These are phyloP conservation scores for Globisporangium middletonii DNA, from an alignment of 352 stramenopile species.

Conservation along the genomic window DNA sequence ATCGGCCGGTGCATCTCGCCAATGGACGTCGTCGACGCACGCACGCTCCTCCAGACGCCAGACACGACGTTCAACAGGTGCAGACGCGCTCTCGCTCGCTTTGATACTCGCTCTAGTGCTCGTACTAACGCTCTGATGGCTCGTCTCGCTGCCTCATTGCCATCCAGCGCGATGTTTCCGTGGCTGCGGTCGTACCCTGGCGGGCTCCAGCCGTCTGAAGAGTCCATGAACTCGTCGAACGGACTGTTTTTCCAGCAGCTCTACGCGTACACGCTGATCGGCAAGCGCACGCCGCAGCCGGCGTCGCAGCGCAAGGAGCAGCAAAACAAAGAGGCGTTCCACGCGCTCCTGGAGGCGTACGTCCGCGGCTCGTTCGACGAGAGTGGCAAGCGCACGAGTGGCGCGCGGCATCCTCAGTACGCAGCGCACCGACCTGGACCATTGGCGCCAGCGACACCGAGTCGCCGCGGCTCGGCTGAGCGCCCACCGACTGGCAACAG, in stretches of 20 bases:
- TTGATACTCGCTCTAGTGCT: too few relatives aligned
- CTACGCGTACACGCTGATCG: slow-evolving; percentile 76
- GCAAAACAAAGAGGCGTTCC: slow-evolving; percentile 55
- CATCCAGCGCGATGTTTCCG: slow-evolving; percentile 56
- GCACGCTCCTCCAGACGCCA: slow-evolving; percentile 57
- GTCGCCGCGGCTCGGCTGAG: slow-evolving; percentile 2
- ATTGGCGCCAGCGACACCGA: slow-evolving; percentile 3
- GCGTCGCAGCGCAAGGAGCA: slow-evolving; percentile 46
- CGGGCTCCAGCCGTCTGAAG: slow-evolving; percentile 35
- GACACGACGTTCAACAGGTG: slow-evolving; percentile 55
- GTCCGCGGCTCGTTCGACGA: slow-evolving; percentile 61
- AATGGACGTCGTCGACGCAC: slow-evolving; percentile 79
- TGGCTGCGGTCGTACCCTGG: slow-evolving; percentile 66
- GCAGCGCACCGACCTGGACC: slow-evolving; percentile 3
- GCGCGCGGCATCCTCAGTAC: slow-evolving; percentile 1
- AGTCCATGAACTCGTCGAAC: slow-evolving; percentile 59
- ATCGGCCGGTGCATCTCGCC: slow-evolving; percentile 54
- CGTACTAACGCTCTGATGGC: neutral
- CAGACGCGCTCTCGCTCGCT: neutral
- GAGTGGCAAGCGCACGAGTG: slow-evolving; percentile 2
- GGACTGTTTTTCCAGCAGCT: slow-evolving; percentile 83
- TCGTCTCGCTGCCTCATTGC: neutral
- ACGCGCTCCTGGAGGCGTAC: slow-evolving; percentile 61
- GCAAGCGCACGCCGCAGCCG: slow-evolving; percentile 39
- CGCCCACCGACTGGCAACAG: slow-evolving; percentile 1